Evolutionary conservation across 2,329 filamentous ascomycete species (phyloP).

Genomic region (Laburnicola sp.): DNA sequence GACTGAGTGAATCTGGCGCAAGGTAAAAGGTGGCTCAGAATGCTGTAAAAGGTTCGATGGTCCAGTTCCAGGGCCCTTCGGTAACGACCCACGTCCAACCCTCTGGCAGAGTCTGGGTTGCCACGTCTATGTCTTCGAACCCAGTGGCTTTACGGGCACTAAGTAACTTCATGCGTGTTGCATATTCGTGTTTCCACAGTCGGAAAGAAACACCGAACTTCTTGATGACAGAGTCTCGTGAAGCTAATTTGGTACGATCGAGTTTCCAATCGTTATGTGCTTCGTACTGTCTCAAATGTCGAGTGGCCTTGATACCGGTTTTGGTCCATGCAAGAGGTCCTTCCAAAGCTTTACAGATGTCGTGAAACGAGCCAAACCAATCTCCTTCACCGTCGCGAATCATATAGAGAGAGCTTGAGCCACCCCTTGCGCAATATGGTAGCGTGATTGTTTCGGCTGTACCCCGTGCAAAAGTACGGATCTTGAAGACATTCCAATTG

Average conservation of each 20-base stretch:
- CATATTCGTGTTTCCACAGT: slow-evolving; percentile 17
- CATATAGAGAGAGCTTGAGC: slow-evolving; percentile 20
- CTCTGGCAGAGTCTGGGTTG: slow-evolving; percentile 6
- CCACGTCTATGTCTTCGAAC: slow-evolving; percentile 9
- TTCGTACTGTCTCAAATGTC: neutral
- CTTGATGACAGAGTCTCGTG: slow-evolving; percentile 9
- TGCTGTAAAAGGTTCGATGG: slow-evolving; percentile 4
- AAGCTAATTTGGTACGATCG: slow-evolving; percentile 3
- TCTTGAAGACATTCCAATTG: slow-evolving; percentile 19
- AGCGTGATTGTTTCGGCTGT: slow-evolving; percentile 12
- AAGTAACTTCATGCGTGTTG: slow-evolving; percentile 8
- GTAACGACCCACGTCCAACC: slow-evolving; percentile 16
- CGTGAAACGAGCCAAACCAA: slow-evolving; percentile 17
- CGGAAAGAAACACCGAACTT: slow-evolving; percentile 19
- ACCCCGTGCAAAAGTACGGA: slow-evolving; percentile 5
- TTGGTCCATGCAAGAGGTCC: slow-evolving; percentile 11
- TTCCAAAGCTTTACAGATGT: slow-evolving; percentile 13
- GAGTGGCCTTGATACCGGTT: slow-evolving; percentile 1
- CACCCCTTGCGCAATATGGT: slow-evolving; percentile 19
- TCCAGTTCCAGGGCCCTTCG: slow-evolving; percentile 16
- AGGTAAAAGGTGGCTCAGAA: neutral
- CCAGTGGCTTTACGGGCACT: slow-evolving; percentile 5
- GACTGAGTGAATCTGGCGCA: neutral
- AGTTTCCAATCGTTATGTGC: slow-evolving; percentile 7
- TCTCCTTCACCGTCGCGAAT: slow-evolving; percentile 16